Evolutionary conservation across 345 rosid species (phyloP).

Genomic region (Acer campestre): DNA sequence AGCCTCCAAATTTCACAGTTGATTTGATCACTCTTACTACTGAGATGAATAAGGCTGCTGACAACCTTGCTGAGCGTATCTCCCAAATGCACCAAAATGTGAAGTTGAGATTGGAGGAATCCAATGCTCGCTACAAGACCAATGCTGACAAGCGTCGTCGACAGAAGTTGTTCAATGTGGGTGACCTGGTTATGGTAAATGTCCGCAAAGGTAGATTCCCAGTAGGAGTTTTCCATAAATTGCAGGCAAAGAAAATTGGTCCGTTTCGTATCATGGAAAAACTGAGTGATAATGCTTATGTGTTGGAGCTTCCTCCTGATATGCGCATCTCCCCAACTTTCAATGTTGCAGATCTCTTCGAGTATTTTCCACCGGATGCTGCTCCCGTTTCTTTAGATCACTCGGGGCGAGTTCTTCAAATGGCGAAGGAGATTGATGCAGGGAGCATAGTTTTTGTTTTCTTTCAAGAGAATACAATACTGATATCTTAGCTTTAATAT

Average conservation of each 20-base stretch:
- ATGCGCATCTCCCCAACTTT: conserved; percentile 16
- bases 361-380: background rate
- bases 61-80: too few species aligned
- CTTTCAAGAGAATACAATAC: too few species aligned
- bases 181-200: conserved; percentile 4
- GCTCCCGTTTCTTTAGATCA: too few species aligned
- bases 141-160: background rate
- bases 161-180: conserved; percentile 3
- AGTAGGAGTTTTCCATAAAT: background rate
- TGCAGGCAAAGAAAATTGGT: background rate
- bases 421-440: too few species aligned
- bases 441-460: too few species aligned
- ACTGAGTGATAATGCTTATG: conserved; percentile 17
- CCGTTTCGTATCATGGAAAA: conserved; percentile 8
- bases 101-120: background rate
- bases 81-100: too few species aligned
- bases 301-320: background rate
- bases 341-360: conserved; percentile 1
- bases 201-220: background rate
- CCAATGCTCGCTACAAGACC: background rate
- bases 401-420: background rate
- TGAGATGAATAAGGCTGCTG: too few species aligned
- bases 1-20: background rate
- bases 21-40: background rate
- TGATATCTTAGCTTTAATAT: too few species aligned